These are phyloP conservation scores for Pontederia paniculata DNA, from an alignment of 176 grass and related monocot genomes.

Conservation along the genomic window DNA sequence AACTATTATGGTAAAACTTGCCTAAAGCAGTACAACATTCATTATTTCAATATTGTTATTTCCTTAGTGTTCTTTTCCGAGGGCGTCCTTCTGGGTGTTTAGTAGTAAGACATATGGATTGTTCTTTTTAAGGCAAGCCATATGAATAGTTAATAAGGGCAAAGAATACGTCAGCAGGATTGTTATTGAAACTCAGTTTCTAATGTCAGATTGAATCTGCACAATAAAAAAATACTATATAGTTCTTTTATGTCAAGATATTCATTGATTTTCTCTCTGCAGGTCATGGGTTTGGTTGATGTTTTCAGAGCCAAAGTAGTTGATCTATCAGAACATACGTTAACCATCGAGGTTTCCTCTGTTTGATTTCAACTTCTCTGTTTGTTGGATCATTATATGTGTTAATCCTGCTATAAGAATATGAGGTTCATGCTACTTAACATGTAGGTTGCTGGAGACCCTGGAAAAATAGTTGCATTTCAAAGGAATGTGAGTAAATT, in stretches of 20 bases:
- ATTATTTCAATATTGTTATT: no score
- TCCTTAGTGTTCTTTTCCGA: no score
- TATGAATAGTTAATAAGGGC: no score
- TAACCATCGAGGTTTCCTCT: conserved; percentile 47
- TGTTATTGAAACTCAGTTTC: no score
- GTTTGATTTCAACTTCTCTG: conserved; percentile 6
- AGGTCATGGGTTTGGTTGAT: conserved; percentile 65
- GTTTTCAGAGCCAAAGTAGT: conserved; percentile 61
- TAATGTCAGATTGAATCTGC: no score
- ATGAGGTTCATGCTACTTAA: neutral
- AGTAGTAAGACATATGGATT: no score
- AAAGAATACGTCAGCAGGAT: no score
- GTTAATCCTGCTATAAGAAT: neutral
- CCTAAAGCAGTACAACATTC: no score
- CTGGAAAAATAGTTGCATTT: conserved; percentile 56
- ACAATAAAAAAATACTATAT: no score
- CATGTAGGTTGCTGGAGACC: conserved; percentile 62
- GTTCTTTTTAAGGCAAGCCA: no score
- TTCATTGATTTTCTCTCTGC: conserved; percentile 8
- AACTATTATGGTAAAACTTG: no score
- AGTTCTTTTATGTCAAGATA: neutral
- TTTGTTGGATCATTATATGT: conserved; percentile 5
- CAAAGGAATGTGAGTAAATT: conserved; percentile 47
- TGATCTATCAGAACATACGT: conserved; percentile 49
- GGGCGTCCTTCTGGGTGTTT: no score